These are phyloP conservation scores for Luffa acutangula DNA, from an alignment of 306 rosid genomes.

Conservation along the genomic window DNA sequence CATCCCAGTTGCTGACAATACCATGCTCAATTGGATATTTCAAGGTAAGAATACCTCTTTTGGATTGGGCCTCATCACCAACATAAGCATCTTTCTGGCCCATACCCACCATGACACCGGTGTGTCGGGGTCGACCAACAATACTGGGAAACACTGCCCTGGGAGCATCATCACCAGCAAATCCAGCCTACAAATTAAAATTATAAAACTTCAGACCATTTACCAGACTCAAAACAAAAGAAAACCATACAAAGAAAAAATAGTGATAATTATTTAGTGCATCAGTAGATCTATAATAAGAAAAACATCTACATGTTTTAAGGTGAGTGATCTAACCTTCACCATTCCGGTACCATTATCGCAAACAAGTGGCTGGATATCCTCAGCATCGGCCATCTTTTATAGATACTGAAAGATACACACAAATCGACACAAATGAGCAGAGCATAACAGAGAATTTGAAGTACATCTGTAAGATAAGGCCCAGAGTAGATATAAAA, in stretches of 20 bases:
- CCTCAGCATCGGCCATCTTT: slow-evolving; percentile 90
- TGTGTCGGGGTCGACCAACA: slow-evolving; percentile 92
- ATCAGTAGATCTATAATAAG: background rate
- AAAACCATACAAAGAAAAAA: background rate
- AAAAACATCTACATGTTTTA: background rate
- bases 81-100: slow-evolving; percentile 98
- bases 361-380: slow-evolving; percentile 94
- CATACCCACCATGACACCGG: slow-evolving; percentile 99
- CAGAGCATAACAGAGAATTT: background rate
- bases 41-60: slow-evolving; percentile 94
- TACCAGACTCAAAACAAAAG: background rate
- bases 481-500: background rate
- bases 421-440: background rate
- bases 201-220: background rate
- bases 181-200: slow-evolving; percentile 54
- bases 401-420: slow-evolving; percentile 10
- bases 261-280: background rate
- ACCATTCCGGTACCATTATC: slow-evolving; percentile 99
- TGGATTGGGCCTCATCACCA: slow-evolving; percentile 95
- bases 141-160: slow-evolving; percentile 96
- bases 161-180: slow-evolving; percentile 99
- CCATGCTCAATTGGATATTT: slow-evolving; percentile 97
- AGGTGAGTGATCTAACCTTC: slow-evolving; percentile 40
- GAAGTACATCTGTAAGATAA: background rate
- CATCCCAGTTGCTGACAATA: slow-evolving; percentile 98